phyloP scores from a whole-genome alignment of 192 early-diverging fungal genomes.

The Gonapodya sp. region DNA sequence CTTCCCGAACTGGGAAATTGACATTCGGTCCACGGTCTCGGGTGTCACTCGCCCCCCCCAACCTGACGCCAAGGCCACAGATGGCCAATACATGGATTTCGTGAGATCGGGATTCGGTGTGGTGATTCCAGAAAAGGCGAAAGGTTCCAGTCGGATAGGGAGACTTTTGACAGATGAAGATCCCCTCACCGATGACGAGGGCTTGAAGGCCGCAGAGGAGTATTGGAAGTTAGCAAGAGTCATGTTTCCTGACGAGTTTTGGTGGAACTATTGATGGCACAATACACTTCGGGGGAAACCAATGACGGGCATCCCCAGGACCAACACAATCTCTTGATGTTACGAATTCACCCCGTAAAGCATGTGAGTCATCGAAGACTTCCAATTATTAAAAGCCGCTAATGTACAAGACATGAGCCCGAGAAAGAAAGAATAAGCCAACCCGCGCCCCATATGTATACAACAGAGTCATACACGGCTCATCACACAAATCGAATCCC shows the following conservation, averaged over 20 bases:
- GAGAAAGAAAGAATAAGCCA: too few species aligned
- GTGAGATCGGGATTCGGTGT: neutral
- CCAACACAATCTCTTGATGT: too few species aligned
- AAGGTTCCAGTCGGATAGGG: slow-evolving; percentile 18
- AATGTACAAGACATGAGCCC: too few species aligned
- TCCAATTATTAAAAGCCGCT: too few species aligned
- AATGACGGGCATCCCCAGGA: too few species aligned
- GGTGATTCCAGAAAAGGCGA: neutral
- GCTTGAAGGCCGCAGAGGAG: slow-evolving; percentile 39
- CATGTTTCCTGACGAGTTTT: slow-evolving; percentile 58
- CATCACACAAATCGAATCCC: too few species aligned
- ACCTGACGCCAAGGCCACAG: neutral
- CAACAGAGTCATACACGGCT: too few species aligned
- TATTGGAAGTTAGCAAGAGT: slow-evolving; percentile 71
- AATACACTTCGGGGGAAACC: neutral
- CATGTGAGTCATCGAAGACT: too few species aligned
- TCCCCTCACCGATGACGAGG: slow-evolving; percentile 52
- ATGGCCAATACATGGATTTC: neutral
- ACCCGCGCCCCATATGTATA: too few species aligned
- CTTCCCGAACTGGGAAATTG: neutral
- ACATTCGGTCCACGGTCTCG: neutral
- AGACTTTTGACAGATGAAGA: slow-evolving; percentile 49
- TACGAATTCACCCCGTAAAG: too few species aligned
- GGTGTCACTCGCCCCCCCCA: neutral
- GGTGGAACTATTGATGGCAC: slow-evolving; percentile 48